Base-by-base conservation (phyloP, 495 filamentous ascomycete species). In the Penicillium parvum region DNA sequence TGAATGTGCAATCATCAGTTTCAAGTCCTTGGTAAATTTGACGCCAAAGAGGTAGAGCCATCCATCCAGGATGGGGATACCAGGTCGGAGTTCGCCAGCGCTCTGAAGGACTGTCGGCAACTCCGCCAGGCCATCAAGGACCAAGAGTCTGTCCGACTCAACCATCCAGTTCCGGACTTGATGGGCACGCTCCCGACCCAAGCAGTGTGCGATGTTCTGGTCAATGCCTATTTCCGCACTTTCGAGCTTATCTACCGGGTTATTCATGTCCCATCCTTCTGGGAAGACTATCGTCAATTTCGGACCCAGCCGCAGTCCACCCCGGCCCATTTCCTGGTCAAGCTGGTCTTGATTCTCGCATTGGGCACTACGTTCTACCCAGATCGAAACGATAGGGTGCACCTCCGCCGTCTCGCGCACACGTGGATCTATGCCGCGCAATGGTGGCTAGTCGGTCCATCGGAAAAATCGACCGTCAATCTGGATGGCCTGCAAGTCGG, bases 261-360 rank as follows among this genome's bases (percentile, higher is more conserved):
- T 7, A 22, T 82, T 7, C 77, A 82, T 45, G 49, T 76, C n/a
- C 75, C 77, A 1, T 62, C 64, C 0, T 82, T 86, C 41, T 71
- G 62, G 12, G 43, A 58, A 10, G 71, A 73, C 22, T 79, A 77
- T 47, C 55, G 62, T 10, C 45, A 30, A 18, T 72, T 64, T 40
- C 77, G 72, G 76, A 49, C 50, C 8, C 18, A 66, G 5, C 61
- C 65, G 2, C 57, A 64, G 15, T 50, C 43, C 5, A 50, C 21
- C 55, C 69, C 43, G 4, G 45, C 32, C 1, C 43, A 27, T 0
- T 60, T 63, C 17, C 16, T 55, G 1, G 28, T 50, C 5, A 69
- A 67, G 32, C 53, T 73, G 3, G 61, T 76, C 47, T 66, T 53
- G 57, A 52, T 75, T 3, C 54, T 77, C 7, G 65, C 60, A 1